Conservation (phyloP, 768 basidiomycete genomes). For the Trametes meyenii region DNA sequence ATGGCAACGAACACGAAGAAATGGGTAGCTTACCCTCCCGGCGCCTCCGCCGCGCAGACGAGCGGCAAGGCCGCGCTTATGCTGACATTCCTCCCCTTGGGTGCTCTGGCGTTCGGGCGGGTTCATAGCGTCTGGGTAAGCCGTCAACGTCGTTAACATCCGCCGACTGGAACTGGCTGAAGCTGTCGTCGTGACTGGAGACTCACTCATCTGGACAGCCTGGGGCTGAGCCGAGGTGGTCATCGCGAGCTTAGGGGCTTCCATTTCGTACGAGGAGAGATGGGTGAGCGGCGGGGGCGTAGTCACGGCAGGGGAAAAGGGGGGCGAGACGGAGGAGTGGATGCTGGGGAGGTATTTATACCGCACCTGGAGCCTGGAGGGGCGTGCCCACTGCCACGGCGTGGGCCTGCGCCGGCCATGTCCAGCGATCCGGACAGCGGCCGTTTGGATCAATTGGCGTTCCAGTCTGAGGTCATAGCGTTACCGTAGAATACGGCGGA, state of each 20-base stretch:
- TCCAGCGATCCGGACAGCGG: slow-evolving; percentile 1
- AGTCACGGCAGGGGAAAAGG: not conserved
- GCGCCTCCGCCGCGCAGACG: slow-evolving; percentile 75
- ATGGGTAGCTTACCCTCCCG: slow-evolving; percentile 49
- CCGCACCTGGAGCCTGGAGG: not conserved
- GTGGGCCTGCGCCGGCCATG: not conserved
- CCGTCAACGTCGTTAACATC: not conserved
- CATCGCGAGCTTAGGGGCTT: slow-evolving; percentile 34
- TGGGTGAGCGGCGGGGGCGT: not conserved
- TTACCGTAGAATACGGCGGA: not conserved
- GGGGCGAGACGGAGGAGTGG: not conserved
- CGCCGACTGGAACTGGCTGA: not conserved
- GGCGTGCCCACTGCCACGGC: not conserved
- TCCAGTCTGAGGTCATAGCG: slow-evolving; percentile 23
- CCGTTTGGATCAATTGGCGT: not conserved
- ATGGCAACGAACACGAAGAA: not conserved
- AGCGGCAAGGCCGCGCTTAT: slow-evolving; percentile 48
- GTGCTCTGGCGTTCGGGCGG: slow-evolving; percentile 40
- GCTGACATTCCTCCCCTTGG: slow-evolving; percentile 37
- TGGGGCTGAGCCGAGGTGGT: slow-evolving; percentile 57
- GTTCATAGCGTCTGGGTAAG: slow-evolving; percentile 47
- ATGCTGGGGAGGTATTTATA: slow-evolving; percentile 11
- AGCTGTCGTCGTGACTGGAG: not conserved
- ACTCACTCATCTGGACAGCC: slow-evolving; percentile 67
- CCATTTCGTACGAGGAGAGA: slow-evolving; percentile 29